These are phyloP conservation scores for Cyberlindnera mississippiensis DNA, from an alignment of 805 yeast species.

Conservation along the genomic window DNA sequence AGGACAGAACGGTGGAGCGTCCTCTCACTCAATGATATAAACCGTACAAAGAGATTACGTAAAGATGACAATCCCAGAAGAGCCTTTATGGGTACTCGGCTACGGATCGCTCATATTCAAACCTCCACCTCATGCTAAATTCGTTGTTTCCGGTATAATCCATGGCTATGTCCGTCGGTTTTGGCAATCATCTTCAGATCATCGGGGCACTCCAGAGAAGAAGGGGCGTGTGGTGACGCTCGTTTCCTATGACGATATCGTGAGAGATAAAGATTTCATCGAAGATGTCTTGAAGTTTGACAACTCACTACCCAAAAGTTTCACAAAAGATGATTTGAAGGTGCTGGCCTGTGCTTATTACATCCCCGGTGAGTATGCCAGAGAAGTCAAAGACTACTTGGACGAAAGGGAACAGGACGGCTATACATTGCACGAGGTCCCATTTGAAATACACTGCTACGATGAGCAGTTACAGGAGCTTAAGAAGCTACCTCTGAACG, in stretches of 20 bases:
- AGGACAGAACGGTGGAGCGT: too few relatives aligned
- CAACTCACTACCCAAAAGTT: constrained; percentile 13
- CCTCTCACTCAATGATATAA: too few relatives aligned
- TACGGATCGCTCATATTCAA: constrained; percentile 87
- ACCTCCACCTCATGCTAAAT: constrained; percentile 73
- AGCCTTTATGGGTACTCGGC: constrained; percentile 77
- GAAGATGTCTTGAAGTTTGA: constrained; percentile 37
- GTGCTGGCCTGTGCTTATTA: constrained; percentile 86
- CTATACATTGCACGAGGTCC: constrained; percentile 64
- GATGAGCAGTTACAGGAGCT: constrained; percentile 7
- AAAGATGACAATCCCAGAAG: constrained; percentile 13
- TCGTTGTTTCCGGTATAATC: constrained; percentile 66
- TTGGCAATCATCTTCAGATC: constrained; percentile 91
- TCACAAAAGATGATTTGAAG: constrained; percentile 41
- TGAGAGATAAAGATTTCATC: constrained; percentile 37
- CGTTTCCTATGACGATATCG: constrained; percentile 54
- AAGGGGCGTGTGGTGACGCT: constrained; percentile 91
- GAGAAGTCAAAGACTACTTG: constrained; percentile 60
- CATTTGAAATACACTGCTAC: constrained; percentile 47
- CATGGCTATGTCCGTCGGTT: constrained; percentile 77
- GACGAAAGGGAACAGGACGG: constrained; percentile 90
- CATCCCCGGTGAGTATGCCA: constrained; percentile 60
- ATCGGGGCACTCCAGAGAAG: constrained; percentile 79
- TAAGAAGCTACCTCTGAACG: constrained; percentile 28
- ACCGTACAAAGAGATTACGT: too few relatives aligned